phyloP scores from a whole-genome alignment of 805 yeast species.

The Cyberlindnera subsufficiens region DNA sequence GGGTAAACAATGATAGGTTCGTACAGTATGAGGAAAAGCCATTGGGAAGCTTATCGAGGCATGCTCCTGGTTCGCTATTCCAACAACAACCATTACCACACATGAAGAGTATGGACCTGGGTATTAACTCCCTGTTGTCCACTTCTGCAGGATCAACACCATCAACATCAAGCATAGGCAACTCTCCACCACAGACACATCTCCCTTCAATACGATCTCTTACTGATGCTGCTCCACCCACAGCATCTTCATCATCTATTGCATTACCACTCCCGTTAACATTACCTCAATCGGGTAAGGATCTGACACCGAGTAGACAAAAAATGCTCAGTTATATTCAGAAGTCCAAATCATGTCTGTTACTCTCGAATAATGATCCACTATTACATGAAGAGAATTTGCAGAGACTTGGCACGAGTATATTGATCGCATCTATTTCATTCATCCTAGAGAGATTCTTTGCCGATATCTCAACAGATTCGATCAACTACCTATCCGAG shows the following conservation, averaged over 20 bases:
- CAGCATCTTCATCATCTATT: neutral
- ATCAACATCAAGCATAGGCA: conserved; percentile 5
- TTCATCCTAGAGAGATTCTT: conserved; percentile 62
- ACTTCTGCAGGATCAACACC: conserved; percentile 7
- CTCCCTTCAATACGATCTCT: conserved; percentile 13
- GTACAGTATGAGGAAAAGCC: conserved; percentile 13
- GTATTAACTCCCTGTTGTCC: conserved; percentile 6
- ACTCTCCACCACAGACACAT: conserved; percentile 3
- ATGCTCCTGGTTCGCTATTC: neutral
- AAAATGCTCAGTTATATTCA: conserved; percentile 45
- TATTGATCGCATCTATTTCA: conserved; percentile 49
- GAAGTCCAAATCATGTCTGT: conserved; percentile 57
- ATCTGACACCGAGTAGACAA: conserved; percentile 24
- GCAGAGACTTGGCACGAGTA: conserved; percentile 51
- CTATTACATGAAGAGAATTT: conserved; percentile 36
- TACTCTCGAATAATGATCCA: conserved; percentile 29
- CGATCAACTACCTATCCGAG: conserved; percentile 44
- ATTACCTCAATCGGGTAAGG: conserved; percentile 10
- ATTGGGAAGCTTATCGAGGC: conserved; percentile 2
- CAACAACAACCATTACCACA: conserved; percentile 2
- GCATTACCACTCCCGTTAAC: neutral
- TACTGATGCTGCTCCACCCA: conserved; percentile 1
- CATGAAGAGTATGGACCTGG: conserved; percentile 1
- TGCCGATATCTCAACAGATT: conserved; percentile 44
- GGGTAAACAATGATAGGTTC: conserved; percentile 17